Evolutionary conservation across 116 monocot genomes (phyloP).

Genomic region (Papilionanthe hybrid): DNA sequence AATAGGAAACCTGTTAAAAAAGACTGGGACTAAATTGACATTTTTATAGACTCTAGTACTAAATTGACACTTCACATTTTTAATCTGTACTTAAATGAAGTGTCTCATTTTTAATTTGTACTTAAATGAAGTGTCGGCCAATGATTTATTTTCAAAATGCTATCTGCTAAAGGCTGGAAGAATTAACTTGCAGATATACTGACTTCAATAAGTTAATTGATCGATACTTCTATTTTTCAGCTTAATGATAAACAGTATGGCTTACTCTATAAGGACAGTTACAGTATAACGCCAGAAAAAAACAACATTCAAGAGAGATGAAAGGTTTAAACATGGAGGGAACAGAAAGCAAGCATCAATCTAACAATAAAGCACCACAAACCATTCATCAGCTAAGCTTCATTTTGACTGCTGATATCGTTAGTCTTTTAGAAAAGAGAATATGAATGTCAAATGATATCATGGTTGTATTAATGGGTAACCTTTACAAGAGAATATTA

Average conservation of each 20-base stretch:
- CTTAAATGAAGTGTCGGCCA: background rate
- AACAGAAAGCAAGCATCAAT: background rate
- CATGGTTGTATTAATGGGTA: background rate
- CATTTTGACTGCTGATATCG: background rate
- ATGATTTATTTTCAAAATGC: background rate
- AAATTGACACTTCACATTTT: no score
- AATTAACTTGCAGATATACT: background rate
- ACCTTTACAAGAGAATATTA: background rate
- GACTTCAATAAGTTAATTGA: background rate
- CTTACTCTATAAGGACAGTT: background rate
- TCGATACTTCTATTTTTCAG: background rate
- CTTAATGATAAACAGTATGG: background rate
- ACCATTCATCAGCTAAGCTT: background rate
- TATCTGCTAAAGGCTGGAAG: background rate
- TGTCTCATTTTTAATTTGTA: background rate
- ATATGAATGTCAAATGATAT: background rate
- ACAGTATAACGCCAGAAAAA: background rate
- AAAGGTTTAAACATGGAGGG: constrained; percentile 2
- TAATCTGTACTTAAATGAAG: background rate
- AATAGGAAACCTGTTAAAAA: no score
- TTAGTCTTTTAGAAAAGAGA: background rate
- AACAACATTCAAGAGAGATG: background rate
- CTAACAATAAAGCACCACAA: background rate
- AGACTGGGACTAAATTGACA: no score
- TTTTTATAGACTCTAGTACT: no score